Evolutionary conservation across 2,329 filamentous ascomycete species (phyloP), one percentile per base, ranked within the genome.

Genomic region (Exutisphaerella laricina): DNA sequence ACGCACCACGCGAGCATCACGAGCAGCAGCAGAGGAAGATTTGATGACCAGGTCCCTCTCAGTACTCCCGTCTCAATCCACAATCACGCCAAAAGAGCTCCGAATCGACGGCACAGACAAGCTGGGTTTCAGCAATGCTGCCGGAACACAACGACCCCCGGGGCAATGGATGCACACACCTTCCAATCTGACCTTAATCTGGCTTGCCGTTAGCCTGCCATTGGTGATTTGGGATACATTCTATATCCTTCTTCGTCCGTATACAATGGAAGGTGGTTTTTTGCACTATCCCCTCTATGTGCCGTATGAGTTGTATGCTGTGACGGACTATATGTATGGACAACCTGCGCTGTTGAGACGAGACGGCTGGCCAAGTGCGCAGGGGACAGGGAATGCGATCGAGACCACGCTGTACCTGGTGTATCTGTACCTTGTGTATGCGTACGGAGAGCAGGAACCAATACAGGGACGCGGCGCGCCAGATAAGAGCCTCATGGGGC

Each of bases 321-420:
- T 73, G 38, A 72, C 94, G 53, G 88, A 95, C 66, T 73, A 88
- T 63, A 73, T 90, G 22, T 95, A 95, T 68, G 87, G 88, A 29
- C 82, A 76, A 71, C 80, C 82, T 56, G 82, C 84, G 3, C 87
- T 76, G 62, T 68, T 85, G 48, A 72, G 72, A 12, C 64, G 72
- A 16, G 80, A 81, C 60, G 87, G 88, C 25, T 95, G 94, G 66
- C 85, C 85, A 0, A 77, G 74, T 30, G 86, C 87, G 26, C 88
- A 94, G 71, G 76, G 75, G 20, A 56, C 71, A 5, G 61, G 89
- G 51, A 92, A 90, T 59, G 63, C 78, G 5, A 54, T 85, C 41
- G 86, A 92, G 71, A 80, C 77, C 3, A 43, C 69, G 23, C 72
- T 81, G 57, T 90, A 89, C 60, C 64, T 68, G 42, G 70, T 68